Conservation (phyloP, 2,329 filamentous ascomycete species). For the Exophiala spinifera region DNA sequence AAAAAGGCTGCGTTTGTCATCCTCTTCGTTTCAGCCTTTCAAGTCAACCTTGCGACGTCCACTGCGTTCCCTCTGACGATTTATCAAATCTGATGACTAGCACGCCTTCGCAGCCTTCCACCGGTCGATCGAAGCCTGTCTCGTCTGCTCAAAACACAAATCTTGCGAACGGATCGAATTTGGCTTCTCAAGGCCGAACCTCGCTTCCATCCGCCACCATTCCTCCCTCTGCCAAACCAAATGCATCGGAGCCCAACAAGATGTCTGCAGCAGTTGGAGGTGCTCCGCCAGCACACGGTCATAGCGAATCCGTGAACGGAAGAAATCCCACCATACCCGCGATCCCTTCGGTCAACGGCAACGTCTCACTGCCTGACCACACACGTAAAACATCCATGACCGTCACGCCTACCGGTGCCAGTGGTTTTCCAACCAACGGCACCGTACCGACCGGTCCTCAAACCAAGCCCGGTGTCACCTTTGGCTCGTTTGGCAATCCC, state of each 20-base stretch:
- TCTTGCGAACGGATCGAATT: slow-evolving; percentile 27
- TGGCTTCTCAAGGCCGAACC: slow-evolving; percentile 24
- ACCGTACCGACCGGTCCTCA: slow-evolving; percentile 55
- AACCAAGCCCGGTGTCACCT: slow-evolving; percentile 54
- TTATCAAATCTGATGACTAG: slow-evolving; percentile 27
- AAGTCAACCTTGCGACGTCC: slow-evolving; percentile 13
- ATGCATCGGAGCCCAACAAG: slow-evolving; percentile 32
- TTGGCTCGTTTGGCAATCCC: slow-evolving; percentile 61
- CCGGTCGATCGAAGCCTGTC: slow-evolving; percentile 18
- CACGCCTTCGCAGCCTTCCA: slow-evolving; percentile 16
- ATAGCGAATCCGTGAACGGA: slow-evolving; percentile 30
- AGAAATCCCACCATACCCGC: slow-evolving; percentile 53
- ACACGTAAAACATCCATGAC: slow-evolving; percentile 84
- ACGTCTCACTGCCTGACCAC: slow-evolving; percentile 61
- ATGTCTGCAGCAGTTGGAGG: slow-evolving; percentile 32
- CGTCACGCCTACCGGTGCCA: slow-evolving; percentile 79
- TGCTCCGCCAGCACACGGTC: slow-evolving; percentile 26
- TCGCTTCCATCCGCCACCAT: slow-evolving; percentile 24
- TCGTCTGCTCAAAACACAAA: slow-evolving; percentile 11
- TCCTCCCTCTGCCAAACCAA: slow-evolving; percentile 20
- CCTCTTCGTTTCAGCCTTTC: slow-evolving; percentile 21
- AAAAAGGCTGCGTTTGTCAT: slow-evolving; percentile 21
- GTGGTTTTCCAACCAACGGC: slow-evolving; percentile 73
- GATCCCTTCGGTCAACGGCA: slow-evolving; percentile 67
- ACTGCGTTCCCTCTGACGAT: slow-evolving; percentile 6